Conservation (phyloP, 768 basidiomycete genomes). For the Cystobasidium tubakii region DNA sequence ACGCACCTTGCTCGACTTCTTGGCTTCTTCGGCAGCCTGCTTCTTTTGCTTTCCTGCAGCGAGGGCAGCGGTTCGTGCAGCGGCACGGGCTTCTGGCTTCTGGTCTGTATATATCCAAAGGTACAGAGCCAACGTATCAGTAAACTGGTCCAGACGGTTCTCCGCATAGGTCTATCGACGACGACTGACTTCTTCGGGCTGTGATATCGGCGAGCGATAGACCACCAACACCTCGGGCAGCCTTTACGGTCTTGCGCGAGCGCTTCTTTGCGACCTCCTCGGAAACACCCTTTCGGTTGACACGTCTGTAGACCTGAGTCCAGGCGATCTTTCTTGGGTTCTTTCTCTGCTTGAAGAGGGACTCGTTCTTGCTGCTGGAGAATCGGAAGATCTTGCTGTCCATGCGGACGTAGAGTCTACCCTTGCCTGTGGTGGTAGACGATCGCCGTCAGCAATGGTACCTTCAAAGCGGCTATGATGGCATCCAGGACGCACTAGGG, state of each 20-base stretch:
- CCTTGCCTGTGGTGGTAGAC: constrained; percentile 13
- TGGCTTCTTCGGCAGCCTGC: constrained; percentile 44
- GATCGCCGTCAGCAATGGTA: background rate
- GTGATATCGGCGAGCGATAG: constrained; percentile 85
- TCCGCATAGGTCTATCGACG: background rate
- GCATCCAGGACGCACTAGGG: background rate
- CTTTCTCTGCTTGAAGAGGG: constrained; percentile 97
- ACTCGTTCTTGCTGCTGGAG: constrained; percentile 81
- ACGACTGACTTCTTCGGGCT: constrained; percentile 86
- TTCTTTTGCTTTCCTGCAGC: constrained; percentile 46
- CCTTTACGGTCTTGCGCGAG: constrained; percentile 87
- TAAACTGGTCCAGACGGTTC: background rate
- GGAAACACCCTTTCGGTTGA: constrained; percentile 99
- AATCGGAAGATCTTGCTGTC: constrained; percentile 55
- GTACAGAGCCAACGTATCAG: background rate
- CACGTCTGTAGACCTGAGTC: constrained; percentile 68
- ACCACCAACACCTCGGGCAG: constrained; percentile 91
- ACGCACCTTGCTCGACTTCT: constrained; percentile 39
- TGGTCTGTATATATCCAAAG: constrained; percentile 23
- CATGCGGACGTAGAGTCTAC: constrained; percentile 45
- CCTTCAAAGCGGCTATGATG: background rate
- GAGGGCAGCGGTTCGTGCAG: constrained; percentile 54
- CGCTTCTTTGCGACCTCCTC: constrained; percentile 99
- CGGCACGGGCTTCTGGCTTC: constrained; percentile 64
- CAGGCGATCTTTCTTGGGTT: constrained; percentile 82